Evolutionary conservation across 1,139 yeast genomes (phyloP).

Genomic region (Taphrina flavorubra): DNA sequence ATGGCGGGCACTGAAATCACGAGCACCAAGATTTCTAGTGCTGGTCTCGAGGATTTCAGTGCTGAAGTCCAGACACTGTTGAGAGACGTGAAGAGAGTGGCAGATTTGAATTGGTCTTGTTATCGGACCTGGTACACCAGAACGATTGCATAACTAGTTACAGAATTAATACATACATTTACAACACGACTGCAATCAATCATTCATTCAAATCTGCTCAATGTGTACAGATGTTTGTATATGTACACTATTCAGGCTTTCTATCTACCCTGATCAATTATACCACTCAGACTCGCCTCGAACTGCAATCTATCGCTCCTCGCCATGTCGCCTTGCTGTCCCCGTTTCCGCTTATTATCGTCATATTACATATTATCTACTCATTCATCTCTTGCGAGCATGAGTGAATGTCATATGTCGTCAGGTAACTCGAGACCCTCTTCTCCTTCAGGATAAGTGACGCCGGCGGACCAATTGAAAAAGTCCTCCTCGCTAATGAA

Average conservation of each 20-base stretch:
- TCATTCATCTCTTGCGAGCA: background rate
- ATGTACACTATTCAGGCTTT: no score
- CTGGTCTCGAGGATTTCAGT: slow-evolving; percentile 22
- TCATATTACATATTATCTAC: no score
- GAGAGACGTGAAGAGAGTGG: slow-evolving; percentile 10
- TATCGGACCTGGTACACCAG: slow-evolving; percentile 18
- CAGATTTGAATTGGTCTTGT: slow-evolving; percentile 19
- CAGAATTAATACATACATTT: no score
- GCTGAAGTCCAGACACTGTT: slow-evolving; percentile 19
- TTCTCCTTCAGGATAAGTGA: slow-evolving; percentile 14
- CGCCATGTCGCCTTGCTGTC: no score
- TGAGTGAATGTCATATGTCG: slow-evolving; percentile 11
- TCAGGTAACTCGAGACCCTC: background rate
- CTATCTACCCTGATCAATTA: no score
- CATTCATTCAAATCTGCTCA: no score
- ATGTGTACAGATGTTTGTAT: no score
- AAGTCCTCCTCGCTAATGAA: slow-evolving; percentile 30
- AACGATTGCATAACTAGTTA: background rate
- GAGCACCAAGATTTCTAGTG: slow-evolving; percentile 11
- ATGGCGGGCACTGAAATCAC: slow-evolving; percentile 13
- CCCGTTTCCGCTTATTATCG: no score
- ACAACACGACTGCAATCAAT: no score
- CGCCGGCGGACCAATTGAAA: slow-evolving; percentile 25
- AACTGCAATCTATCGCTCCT: no score
- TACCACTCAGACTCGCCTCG: no score